phyloP scores from a whole-genome alignment of 75 land plant genomes.

The Pinus taeda region DNA sequence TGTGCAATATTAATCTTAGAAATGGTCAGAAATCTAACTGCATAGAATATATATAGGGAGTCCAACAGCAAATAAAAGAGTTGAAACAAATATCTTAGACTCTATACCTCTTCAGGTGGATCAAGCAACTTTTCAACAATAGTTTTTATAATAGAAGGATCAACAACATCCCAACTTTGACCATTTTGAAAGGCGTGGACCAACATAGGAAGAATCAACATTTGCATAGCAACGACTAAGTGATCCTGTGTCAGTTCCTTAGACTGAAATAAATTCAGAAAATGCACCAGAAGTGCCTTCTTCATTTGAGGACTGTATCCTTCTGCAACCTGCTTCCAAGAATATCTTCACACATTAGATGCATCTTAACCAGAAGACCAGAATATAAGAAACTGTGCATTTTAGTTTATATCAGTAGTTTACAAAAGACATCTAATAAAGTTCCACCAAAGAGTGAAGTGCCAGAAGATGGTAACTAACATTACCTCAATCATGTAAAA shows the following conservation, averaged over 20 bases:
- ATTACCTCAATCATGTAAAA: conserved; percentile 97
- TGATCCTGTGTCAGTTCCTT: conserved; percentile 86
- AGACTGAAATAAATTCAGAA: conserved; percentile 81
- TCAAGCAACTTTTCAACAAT: conserved; percentile 98
- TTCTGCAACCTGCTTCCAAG: conserved; percentile 78
- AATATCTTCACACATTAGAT: conserved; percentile 4
- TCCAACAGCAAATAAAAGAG: not conserved
- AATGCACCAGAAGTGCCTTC: conserved; percentile 81
- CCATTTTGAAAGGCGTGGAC: conserved; percentile 90
- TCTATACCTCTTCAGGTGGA: conserved; percentile 95
- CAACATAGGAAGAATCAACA: conserved; percentile 98
- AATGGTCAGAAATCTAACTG: not conserved
- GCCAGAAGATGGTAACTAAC: conserved; percentile 3
- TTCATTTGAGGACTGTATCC: conserved; percentile 93
- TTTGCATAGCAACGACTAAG: conserved; percentile 94
- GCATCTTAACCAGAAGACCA: not conserved
- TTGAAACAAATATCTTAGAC: not conserved
- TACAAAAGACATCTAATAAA: not conserved
- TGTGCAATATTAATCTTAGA: not conserved
- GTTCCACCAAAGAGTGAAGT: not conserved
- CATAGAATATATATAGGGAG: not conserved
- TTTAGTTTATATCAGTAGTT: not conserved
- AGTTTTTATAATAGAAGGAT: conserved; percentile 73
- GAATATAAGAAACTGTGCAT: not conserved
- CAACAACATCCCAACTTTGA: conserved; percentile 98